Percentiles rank a stretch among this genome's conserved stretches.
Evolutionary conservation across 2,329 filamentous ascomycete genomes (phyloP).

Genomic region (Neonectria neomacrospora): DNA sequence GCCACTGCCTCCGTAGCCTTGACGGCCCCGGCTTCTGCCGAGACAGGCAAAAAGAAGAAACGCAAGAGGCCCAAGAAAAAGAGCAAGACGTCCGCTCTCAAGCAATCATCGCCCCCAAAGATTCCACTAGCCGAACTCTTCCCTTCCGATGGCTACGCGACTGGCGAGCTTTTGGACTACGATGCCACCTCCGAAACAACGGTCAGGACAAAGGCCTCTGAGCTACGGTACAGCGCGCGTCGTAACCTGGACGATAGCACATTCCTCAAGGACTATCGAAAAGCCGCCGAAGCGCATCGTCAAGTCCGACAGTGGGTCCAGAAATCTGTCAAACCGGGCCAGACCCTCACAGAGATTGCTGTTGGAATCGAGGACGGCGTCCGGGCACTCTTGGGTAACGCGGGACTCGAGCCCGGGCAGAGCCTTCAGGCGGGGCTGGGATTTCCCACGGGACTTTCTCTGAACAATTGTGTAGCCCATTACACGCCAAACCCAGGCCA

Average conservation of each 20-base stretch:
- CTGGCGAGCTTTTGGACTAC: not conserved
- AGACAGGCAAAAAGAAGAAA: not conserved
- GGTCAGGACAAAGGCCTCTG: not conserved
- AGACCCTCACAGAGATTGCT: conserved; percentile 79
- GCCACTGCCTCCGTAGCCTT: not conserved
- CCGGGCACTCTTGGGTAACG: conserved; percentile 77
- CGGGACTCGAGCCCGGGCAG: conserved; percentile 79
- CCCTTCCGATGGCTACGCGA: not conserved
- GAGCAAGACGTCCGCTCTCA: not conserved
- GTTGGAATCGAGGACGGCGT: conserved; percentile 85
- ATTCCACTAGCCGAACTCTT: not conserved
- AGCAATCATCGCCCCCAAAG: not conserved
- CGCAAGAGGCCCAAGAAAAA: not conserved
- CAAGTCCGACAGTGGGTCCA: conserved; percentile 85
- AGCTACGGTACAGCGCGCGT: not conserved
- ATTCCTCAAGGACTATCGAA: conserved; percentile 80
- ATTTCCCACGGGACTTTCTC: conserved; percentile 82
- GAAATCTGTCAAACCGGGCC: conserved; percentile 80
- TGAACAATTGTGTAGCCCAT: conserved; percentile 84
- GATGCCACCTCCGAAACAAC: not conserved
- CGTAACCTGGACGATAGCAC: conserved; percentile 43
- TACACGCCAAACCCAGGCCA: conserved; percentile 87
- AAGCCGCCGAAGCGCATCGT: conserved; percentile 82
- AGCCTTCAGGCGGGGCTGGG: conserved; percentile 80
- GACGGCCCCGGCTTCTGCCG: not conserved